Conservation (phyloP, 2,329 filamentous ascomycete genomes). For the Neonectria magnoliae region DNA sequence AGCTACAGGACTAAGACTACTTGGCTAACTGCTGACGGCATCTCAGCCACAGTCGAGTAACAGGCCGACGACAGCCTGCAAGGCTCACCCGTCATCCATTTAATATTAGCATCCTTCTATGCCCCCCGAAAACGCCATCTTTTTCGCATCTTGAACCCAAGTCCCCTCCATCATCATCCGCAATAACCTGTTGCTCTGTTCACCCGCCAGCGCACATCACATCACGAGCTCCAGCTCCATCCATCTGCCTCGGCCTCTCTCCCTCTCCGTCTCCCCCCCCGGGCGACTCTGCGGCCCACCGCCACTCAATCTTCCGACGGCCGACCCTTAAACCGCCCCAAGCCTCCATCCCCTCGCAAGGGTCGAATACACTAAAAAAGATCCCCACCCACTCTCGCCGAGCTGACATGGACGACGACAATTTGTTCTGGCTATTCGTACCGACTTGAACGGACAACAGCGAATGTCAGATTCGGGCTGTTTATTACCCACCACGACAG, state of each 20-base stretch:
- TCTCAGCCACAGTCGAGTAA: slow-evolving; percentile 3
- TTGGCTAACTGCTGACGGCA: slow-evolving; percentile 6
- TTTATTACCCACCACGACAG: background rate
- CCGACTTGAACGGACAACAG: background rate
- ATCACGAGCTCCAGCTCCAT: background rate
- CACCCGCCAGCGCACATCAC: no score
- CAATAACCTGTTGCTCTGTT: background rate
- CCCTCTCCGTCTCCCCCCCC: background rate
- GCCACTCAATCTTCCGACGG: slow-evolving; percentile 11
- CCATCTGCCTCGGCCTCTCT: background rate
- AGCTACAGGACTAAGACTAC: background rate
- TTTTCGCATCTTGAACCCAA: background rate
- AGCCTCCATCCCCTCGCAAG: background rate
- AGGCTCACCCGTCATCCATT: background rate
- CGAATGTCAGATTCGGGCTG: background rate
- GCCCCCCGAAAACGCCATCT: background rate
- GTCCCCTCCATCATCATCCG: background rate
- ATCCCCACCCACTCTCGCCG: background rate
- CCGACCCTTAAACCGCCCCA: background rate
- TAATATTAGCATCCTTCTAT: background rate
- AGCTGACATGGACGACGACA: background rate
- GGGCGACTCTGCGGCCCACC: slow-evolving; percentile 5
- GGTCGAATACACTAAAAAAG: background rate
- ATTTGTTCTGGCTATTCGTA: background rate
- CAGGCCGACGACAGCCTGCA: background rate